Evolutionary conservation across 2,329 filamentous ascomycete genomes (phyloP).

Genomic region (Anisogramma anomala): DNA sequence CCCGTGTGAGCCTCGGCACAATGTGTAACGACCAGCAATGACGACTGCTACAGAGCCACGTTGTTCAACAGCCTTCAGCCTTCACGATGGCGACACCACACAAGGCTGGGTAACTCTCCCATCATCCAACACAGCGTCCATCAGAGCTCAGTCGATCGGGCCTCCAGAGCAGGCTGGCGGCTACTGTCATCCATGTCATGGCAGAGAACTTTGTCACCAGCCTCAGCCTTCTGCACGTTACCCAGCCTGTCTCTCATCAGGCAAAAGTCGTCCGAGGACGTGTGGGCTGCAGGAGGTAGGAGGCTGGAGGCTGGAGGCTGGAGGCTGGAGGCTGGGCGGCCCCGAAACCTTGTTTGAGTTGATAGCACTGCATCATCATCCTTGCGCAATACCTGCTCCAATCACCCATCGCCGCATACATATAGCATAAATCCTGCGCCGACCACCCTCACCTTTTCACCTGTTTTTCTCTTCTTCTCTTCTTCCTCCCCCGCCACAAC

Average conservation of each 20-base stretch:
- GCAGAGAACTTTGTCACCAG: too few species aligned
- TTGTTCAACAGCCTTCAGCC: neutral
- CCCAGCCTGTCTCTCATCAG: slow-evolving; percentile 1
- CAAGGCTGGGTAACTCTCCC: too few species aligned
- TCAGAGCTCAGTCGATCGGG: neutral
- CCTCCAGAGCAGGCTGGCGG: slow-evolving; percentile 9
- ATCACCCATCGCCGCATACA: slow-evolving; percentile 11
- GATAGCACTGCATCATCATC: slow-evolving; percentile 7
- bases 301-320: neutral
- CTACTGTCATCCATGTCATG: neutral
- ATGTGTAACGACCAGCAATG: neutral
- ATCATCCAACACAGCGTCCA: neutral
- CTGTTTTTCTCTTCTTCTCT: slow-evolving; percentile 28
- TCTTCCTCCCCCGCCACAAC: slow-evolving; percentile 40
- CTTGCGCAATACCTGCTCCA: slow-evolving; percentile 4
- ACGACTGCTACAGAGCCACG: too few species aligned
- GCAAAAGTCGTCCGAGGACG: slow-evolving; percentile 1
- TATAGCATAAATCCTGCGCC: slow-evolving; percentile 29
- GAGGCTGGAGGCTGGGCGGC: neutral
- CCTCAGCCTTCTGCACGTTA: too few species aligned
- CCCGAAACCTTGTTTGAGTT: slow-evolving; percentile 6
- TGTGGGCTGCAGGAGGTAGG: slow-evolving; percentile 3
- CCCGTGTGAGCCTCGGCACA: neutral
- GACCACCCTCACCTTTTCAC: slow-evolving; percentile 23
- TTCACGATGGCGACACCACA: too few species aligned